Evolutionary conservation across 768 basidiomycete species (phyloP).

Genomic region (Pisolithus microcarpus): DNA sequence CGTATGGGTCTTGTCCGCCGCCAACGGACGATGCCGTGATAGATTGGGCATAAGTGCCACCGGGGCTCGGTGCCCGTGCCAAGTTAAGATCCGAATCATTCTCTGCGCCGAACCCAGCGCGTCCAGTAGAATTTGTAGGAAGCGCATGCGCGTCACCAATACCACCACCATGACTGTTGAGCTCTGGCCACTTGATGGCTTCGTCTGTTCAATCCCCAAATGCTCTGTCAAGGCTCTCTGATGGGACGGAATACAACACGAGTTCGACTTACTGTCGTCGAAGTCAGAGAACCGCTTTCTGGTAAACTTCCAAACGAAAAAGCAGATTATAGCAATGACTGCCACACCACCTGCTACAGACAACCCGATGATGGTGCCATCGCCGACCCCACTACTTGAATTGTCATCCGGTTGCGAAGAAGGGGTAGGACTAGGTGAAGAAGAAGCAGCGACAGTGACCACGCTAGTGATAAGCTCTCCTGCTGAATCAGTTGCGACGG

Average conservation of each 20-base stretch:
- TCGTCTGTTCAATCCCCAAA: conserved; percentile 41
- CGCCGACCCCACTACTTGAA: conserved; percentile 36
- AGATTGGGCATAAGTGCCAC: conserved; percentile 41
- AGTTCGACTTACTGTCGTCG: conserved; percentile 61
- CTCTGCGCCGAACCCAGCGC: conserved; percentile 57
- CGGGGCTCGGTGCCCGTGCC: conserved; percentile 41
- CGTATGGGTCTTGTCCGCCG: conserved; percentile 57
- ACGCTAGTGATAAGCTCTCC: conserved; percentile 26
- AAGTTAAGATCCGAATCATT: conserved; percentile 54
- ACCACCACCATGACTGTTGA: conserved; percentile 54
- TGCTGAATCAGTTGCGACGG: conserved; percentile 22
- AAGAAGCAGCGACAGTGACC: conserved; percentile 7
- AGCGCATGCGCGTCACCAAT: conserved; percentile 51
- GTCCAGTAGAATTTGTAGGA: conserved; percentile 62
- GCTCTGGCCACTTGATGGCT: conserved; percentile 88
- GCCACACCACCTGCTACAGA: conserved; percentile 79
- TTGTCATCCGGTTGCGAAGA: conserved; percentile 15
- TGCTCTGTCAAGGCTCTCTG: conserved; percentile 1
- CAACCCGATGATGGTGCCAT: conserved; percentile 71
- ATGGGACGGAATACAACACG: conserved; percentile 4
- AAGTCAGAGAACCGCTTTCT: conserved; percentile 70
- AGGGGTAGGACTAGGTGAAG: conserved; percentile 21
- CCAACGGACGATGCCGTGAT: conserved; percentile 38
- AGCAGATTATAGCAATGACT: conserved; percentile 59
- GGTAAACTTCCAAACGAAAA: conserved; percentile 83